A percentile compares a stretch with the other conserved stretches of the same genome.
Conservation (phyloP, 169 alveolate genomes). For the Sarcocystis neurona region DNA sequence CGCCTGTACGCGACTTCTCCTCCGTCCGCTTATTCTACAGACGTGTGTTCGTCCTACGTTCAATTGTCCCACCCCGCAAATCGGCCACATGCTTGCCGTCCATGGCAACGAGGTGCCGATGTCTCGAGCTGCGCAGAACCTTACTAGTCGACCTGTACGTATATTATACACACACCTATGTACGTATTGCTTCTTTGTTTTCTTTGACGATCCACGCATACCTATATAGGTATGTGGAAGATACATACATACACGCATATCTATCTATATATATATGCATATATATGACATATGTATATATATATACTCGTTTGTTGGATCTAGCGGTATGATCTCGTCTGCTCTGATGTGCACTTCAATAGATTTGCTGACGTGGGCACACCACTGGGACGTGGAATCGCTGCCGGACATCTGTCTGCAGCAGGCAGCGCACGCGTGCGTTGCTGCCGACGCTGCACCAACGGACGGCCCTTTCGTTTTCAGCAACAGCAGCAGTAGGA, state of each 20-base stretch:
- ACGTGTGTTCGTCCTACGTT: too few relatives aligned
- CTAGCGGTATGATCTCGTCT: neutral
- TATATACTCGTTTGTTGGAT: neutral
- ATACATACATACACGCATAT: neutral
- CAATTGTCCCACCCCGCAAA: too few relatives aligned
- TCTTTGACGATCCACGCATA: neutral
- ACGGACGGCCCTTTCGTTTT: neutral
- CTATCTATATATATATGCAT: neutral
- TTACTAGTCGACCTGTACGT: too few relatives aligned
- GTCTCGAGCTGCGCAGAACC: too few relatives aligned
- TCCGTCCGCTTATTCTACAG: too few relatives aligned
- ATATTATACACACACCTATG: too few relatives aligned
- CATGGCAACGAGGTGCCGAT: too few relatives aligned
- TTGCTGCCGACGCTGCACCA: neutral
- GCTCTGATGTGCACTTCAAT: neutral
- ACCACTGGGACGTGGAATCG: conserved; percentile 61
- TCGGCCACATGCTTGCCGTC: too few relatives aligned
- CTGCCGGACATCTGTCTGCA: conserved; percentile 56
- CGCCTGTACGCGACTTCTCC: too few relatives aligned
- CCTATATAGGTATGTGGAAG: neutral
- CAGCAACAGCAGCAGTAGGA: too few relatives aligned
- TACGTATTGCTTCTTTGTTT: neutral
- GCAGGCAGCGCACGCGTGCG: conserved; percentile 52
- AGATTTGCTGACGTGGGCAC: conserved; percentile 69
- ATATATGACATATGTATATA: too few relatives aligned